Base-by-base conservation (phyloP, 2,329 filamentous ascomycete genomes). In the Lasiodiplodia citricola region DNA sequence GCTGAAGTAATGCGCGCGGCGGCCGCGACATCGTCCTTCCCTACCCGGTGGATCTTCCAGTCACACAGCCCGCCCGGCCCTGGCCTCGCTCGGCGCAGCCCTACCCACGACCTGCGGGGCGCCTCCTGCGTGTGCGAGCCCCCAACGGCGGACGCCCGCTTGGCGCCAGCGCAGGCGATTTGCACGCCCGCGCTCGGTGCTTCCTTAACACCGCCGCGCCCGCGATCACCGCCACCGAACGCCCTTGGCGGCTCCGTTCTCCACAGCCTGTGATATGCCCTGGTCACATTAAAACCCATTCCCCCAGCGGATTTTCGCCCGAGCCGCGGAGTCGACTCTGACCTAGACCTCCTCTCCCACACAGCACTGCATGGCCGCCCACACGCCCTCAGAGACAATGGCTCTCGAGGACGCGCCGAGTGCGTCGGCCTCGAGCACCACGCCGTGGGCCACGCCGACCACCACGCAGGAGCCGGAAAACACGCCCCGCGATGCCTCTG, bases 241-340 rank as follows among this genome's bases (percentile, higher is more conserved):
- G 65, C 65, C 65, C 65, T 51, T 58, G 65, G 65, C 65, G 25
- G 65, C 65, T 50, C 65, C 54, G 65, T 67, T 60, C 54, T 67
- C 65, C 65, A 67, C 65, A 67, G 38, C 65, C 65, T 56, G 54
- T 67, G 65, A 67, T 58, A 67, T 67, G 65, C 65, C 65, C 54
- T 50, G 54, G 54, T 58, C 55, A 58, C 65, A 58, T 58, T 67
- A 67, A 67, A 67, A 58, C 65, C 54, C 65, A 58, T 58, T 67
- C 54, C 65, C 65, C 65, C 54, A 67, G 54, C 44, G 41, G 65
- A 58, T 67, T 38, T 58, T 67, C 38, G n/a, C 44, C 65, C 65
- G 37, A 47, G 65, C 52, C 64, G 52, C 64, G 41, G 52, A 67
- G 65, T 67, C 65, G 44, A 18, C 65, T 51, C 63, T 47, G 13